Conservation (phyloP, 352 stramenopile genomes). For the Globisporangium uncinulatum region DNA sequence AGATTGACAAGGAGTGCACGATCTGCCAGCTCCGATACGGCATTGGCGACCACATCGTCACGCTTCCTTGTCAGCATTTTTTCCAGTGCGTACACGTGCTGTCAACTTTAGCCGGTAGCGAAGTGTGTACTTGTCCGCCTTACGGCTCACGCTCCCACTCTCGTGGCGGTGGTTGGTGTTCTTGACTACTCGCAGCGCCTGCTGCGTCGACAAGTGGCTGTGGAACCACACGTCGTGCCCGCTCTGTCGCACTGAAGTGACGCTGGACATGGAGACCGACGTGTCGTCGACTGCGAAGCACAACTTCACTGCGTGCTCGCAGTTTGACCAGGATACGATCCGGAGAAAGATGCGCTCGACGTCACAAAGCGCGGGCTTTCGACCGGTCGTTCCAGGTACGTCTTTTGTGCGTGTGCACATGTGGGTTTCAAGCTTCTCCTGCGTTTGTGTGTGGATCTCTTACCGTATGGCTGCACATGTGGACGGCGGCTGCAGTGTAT, state of each 20-base stretch:
- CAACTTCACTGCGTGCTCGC: constrained; percentile 74
- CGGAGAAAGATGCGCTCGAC: constrained; percentile 68
- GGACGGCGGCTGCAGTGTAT: constrained; percentile 4
- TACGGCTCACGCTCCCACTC: neutral
- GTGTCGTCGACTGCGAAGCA: constrained; percentile 38
- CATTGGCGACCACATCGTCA: constrained; percentile 82
- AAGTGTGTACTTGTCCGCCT: neutral
- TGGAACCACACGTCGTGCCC: constrained; percentile 86
- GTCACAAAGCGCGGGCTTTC: constrained; percentile 59
- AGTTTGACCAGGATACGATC: constrained; percentile 62
- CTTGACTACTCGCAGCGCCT: constrained; percentile 30
- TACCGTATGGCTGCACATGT: neutral
- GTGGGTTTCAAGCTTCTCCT: neutral
- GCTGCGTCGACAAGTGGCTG: constrained; percentile 82
- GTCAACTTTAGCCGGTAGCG: neutral
- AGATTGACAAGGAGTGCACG: constrained; percentile 80
- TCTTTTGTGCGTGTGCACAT: neutral
- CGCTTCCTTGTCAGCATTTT: constrained; percentile 79
- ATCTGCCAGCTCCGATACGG: constrained; percentile 83
- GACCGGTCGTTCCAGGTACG: constrained; percentile 65
- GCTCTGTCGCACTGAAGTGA: constrained; percentile 75
- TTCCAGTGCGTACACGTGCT: constrained; percentile 63
- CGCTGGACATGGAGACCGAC: constrained; percentile 39
- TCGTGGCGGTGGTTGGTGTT: neutral
- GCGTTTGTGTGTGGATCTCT: neutral